Conservation (phyloP, 345 rosid species). For the Melaleuca alternifolia region DNA sequence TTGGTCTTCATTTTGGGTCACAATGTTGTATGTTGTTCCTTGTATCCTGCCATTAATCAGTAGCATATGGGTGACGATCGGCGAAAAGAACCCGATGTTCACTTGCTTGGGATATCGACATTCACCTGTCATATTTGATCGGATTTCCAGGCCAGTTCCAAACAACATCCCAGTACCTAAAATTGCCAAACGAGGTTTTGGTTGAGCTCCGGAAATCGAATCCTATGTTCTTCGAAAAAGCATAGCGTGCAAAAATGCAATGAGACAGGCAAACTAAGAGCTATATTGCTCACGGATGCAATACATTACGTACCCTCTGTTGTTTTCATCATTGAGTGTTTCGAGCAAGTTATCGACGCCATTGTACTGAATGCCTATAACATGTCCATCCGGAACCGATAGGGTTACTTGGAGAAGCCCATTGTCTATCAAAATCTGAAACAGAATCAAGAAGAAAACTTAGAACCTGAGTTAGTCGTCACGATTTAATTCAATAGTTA, state of each 20-base stretch:
- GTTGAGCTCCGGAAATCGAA: not conserved
- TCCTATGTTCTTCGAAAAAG: not conserved
- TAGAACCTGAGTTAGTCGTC: not conserved
- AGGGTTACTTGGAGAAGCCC: slow-evolving; percentile 53
- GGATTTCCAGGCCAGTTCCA: slow-evolving; percentile 45
- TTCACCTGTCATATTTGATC: slow-evolving; percentile 19
- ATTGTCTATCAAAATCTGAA: slow-evolving; percentile 62
- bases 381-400: slow-evolving; percentile 49
- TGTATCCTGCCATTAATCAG: slow-evolving; percentile 28
- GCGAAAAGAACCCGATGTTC: not conserved
- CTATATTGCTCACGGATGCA: not conserved
- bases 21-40: slow-evolving; percentile 31
- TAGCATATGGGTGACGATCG: not conserved
- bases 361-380: slow-evolving; percentile 47
- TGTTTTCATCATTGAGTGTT: slow-evolving; percentile 3
- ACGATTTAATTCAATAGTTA: not conserved
- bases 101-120: not conserved
- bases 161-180: slow-evolving; percentile 81
- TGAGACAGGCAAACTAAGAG: not conserved
- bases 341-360: slow-evolving; percentile 55
- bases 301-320: slow-evolving; percentile 46
- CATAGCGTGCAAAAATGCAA: not conserved
- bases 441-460: not conserved
- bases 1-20: slow-evolving; percentile 37
- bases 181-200: not conserved